Evolutionary conservation across 2,329 filamentous ascomycete genomes (phyloP), one percentile per base, ranked within the genome.

Genomic region (Aureobasidium uvarum): DNA sequence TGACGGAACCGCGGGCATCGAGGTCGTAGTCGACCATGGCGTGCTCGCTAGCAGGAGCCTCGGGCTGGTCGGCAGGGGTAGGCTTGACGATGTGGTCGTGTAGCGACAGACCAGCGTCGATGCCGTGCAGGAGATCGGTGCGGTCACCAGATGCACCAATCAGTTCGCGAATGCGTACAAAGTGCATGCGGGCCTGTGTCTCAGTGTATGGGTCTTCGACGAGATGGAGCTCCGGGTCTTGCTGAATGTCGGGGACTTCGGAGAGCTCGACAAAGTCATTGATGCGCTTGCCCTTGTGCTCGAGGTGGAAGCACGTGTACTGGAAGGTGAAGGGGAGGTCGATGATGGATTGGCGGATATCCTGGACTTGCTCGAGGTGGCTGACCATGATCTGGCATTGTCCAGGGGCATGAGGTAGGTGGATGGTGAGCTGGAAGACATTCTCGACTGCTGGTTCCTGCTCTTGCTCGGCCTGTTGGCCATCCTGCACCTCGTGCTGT

Each of bases 281-380:
- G 83, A 99, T 89, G 70, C 90, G 89, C 78, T 90, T 83, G 71
- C 92, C 91, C 67, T 91, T 88, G 80, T 93, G 88, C 80, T 98
- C 93, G 72, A 99, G 87, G 80, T 99, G 95, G 82, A 99, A 99
- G 83, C 95, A 99, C 62, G 95, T 96, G 81, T 97, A 97, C 78
- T 96, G 92, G 80, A 97, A 95, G 60, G 94, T 96, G 67, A 89
- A 85, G 5, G 95, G 95, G 58, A 92, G 85, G 79, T 99, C 95
- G 79, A 97, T 92, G 76, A 99, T 90, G 68, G 93, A 94, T 79
- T 98, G 95, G 70, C 95, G 91, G 72, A 99, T 88, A 82, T 99
- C 95, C 79, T 98, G 95, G 68, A 98, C 89, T 77, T 97, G 94
- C 80, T 99, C 96, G 41, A 65, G 52, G 82, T 96, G 90, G 70